Conservation (phyloP, 768 basidiomycete genomes). For the Lactarius indigo region DNA sequence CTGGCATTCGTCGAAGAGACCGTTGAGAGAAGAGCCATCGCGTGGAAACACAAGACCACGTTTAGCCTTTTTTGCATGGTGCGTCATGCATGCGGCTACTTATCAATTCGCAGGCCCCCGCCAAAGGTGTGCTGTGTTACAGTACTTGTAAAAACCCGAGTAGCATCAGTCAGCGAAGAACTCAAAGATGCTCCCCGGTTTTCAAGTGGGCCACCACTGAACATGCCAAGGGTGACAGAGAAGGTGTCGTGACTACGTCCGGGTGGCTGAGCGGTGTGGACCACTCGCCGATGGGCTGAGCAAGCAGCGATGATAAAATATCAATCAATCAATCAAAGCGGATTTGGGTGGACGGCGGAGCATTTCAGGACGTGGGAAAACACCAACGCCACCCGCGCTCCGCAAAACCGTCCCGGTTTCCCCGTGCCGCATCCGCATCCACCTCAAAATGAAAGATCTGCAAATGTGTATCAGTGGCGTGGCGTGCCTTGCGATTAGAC, state of each 20-base stretch:
- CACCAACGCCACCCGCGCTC: neutral
- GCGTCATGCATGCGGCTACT: neutral
- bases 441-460: neutral
- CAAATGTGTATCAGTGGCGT: neutral
- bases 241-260: neutral
- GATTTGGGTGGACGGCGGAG: neutral
- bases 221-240: neutral
- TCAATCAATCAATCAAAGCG: neutral
- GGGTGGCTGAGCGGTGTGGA: neutral
- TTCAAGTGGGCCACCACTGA: neutral
- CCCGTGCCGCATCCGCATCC: neutral
- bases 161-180: neutral
- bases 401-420: neutral
- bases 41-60: neutral
- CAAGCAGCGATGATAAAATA: neutral
- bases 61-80: neutral
- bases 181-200: neutral
- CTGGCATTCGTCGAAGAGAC: neutral
- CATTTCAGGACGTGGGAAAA: neutral
- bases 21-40: neutral
- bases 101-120: neutral
- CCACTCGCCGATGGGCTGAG: neutral
- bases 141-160: neutral
- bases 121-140: neutral
- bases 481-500: neutral